Base-by-base conservation (phyloP, 2,329 filamentous ascomycete genomes). In the Chaetomium strumarium region DNA sequence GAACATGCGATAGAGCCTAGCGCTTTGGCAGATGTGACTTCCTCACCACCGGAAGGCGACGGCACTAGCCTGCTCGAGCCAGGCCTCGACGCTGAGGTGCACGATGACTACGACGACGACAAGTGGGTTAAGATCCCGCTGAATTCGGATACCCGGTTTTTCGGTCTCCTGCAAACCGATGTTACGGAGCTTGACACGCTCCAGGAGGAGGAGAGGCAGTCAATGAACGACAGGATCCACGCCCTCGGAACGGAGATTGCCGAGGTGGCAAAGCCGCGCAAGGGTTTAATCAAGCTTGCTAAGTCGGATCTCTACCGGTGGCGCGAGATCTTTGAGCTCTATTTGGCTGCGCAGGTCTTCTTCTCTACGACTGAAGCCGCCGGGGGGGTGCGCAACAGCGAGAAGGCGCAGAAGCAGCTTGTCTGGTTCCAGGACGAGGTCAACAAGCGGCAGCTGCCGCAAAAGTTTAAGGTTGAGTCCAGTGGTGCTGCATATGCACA, bases 271-370 rank as follows among this genome's bases (percentile, higher is more conserved):
- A 80, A 81, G 54, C 86, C 86, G 11, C 53, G 52, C 17, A 60
- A 57, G 47, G 52, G 56, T 5, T 13, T 61, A 3, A 78, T 79
- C 20, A 75, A 72, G 49, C 78, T 81, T 17, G 77, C 79, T 42
- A 81, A 78, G 56, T 83, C 77, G 41, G 86, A 93, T 64, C 70
- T 95, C 20, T 80, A 83, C 49, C 78, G 78, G 36, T 95, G 90
- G 90, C 81, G 90, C 45, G 78, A 85, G 58, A 84, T 95, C 57
- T 92, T 95, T 62, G 84, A 90, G 55, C 71, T 92, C 0, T 95
- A 95, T 63, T 71, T 91, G 12, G 85, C 93, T 51, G 85, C 85
- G 8, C 80, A 85, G 50, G 77, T 95, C 30, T 95, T 95, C 71
- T 93, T 93, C 66, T 89, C 87, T 1, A 86, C 84, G 0, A 80